Evolutionary conservation across 2,329 filamentous ascomycete species (phyloP), one percentile per base, ranked within the genome.

Genomic region (Diaporthe longicolla): DNA sequence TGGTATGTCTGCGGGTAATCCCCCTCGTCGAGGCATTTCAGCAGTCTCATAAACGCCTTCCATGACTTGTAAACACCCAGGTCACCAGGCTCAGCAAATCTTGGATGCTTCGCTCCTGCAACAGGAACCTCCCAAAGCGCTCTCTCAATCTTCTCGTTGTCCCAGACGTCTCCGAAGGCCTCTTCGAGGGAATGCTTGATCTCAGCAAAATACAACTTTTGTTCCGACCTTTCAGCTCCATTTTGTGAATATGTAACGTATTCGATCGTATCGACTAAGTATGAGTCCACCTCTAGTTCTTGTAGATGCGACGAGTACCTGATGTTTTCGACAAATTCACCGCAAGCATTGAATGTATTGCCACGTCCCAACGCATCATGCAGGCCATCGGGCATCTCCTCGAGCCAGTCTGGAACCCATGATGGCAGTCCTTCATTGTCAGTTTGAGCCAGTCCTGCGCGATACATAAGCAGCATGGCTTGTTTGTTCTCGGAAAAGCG

Each of bases 121-220:
- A 59, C 24, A 17, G 35, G 57, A 40, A 32, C 57, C 21, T 59
- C 57, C 57, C 57, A 59, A 9, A 59, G 35, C 57, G 40, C 57
- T 37, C 35, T 37, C 15, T 17, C 4, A 1, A 24, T 40, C 57
- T 59, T 19, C 21, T 26, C 57, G 21, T n/a, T 17, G 2, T 59
- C 57, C 57, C 57, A 59, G 7, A 40, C 21, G 9, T 59, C 57
- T 24, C 57, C 21, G 8, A 59, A 59, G 5, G 24, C 32, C 21
- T 24, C 32, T 24, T 40, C n/a, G 2, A 40, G 35, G 5, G 17
- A 26, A 0, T 24, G 1, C 21, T 26, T 40, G 10, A 59, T 7
- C 10, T 40, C 21, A 4, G 4, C 17, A 11, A 59, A 24, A 15
- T 59, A 59, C 15, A 0, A 7, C 4, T 2, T 40, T 37, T 40